A percentile compares a stretch with the other conserved stretches of the same genome.
Evolutionary conservation across 2,329 filamentous ascomycete genomes (phyloP).

Genomic region (Colletotrichum liriopes): DNA sequence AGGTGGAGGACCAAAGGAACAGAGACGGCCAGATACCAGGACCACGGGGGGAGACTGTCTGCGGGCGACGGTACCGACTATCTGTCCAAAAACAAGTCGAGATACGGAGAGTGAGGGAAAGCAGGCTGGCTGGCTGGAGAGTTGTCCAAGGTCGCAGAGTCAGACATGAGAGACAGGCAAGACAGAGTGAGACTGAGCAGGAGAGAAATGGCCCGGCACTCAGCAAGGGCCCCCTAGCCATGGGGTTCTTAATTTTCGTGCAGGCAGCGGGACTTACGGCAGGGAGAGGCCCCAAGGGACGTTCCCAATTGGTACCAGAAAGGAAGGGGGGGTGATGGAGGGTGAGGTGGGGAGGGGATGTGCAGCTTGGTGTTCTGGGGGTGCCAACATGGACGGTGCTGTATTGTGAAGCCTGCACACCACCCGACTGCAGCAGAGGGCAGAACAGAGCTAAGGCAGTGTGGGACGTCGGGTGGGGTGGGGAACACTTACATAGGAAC

Average conservation of each 20-base stretch:
- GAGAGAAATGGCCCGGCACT: slow-evolving; percentile 15
- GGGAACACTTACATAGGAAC: slow-evolving; percentile 18
- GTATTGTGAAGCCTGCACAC: slow-evolving; percentile 5
- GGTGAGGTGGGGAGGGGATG: slow-evolving; percentile 34
- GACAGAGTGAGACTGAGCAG: slow-evolving; percentile 19
- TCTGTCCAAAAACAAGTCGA: not conserved
- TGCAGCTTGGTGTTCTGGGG: not conserved
- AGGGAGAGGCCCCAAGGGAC: slow-evolving; percentile 27
- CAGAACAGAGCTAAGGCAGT: not conserved
- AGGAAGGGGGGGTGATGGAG: slow-evolving; percentile 33
- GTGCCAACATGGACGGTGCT: too few species aligned
- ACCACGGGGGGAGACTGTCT: not conserved
- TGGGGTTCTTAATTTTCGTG: slow-evolving; percentile 34
- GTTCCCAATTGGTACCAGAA: slow-evolving; percentile 35
- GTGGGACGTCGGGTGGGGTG: slow-evolving; percentile 10
- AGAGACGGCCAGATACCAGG: not conserved
- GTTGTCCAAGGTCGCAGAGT: not conserved
- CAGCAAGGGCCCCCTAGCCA: slow-evolving; percentile 30
- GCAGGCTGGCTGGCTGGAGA: not conserved
- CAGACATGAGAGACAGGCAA: slow-evolving; percentile 22
- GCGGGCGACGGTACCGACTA: not conserved
- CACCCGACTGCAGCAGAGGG: slow-evolving; percentile 5
- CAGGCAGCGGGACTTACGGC: slow-evolving; percentile 32
- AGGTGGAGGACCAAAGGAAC: not conserved
- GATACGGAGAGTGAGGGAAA: not conserved